A percentile compares a stretch with the other conserved stretches of the same genome.
These are phyloP conservation scores for Luvunga scandens DNA, from an alignment of 345 rosid genomes.

Conservation along the genomic window DNA sequence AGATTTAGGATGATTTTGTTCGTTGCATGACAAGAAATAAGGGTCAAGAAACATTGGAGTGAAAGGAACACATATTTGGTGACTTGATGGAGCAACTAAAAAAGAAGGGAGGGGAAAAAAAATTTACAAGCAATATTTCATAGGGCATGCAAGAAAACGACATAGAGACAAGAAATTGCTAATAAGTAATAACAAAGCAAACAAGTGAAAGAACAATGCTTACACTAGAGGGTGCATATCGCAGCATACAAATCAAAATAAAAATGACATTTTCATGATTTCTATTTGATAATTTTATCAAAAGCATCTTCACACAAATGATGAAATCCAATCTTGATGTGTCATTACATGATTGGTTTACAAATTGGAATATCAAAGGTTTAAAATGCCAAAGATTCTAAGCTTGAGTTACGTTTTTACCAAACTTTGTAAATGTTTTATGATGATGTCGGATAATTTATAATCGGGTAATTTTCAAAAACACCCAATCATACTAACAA, in stretches of 20 bases:
- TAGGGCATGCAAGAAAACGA: neutral
- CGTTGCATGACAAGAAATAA: constrained; percentile 17
- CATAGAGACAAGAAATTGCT: constrained; percentile 5
- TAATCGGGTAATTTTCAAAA: no score
- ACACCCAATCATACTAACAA: no score
- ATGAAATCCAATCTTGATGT: neutral
- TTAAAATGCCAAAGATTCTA: neutral
- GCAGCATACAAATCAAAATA: neutral
- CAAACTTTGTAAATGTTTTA: no score
- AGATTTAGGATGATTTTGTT: neutral
- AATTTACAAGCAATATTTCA: neutral
- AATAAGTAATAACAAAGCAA: neutral
- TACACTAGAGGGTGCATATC: neutral
- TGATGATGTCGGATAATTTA: no score
- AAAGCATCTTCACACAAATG: no score
- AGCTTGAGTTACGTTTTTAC: no score
- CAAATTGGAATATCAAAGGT: neutral
- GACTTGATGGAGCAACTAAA: constrained; percentile 12
- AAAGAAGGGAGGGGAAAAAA: neutral
- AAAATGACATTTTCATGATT: neutral
- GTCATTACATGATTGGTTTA: neutral
- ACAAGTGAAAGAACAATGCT: neutral
- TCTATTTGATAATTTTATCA: neutral
- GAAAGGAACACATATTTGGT: neutral
- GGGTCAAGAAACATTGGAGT: constrained; percentile 19